phyloP scores from a whole-genome alignment of 176 grass and related monocot genomes.

The Carex myosuroides region DNA sequence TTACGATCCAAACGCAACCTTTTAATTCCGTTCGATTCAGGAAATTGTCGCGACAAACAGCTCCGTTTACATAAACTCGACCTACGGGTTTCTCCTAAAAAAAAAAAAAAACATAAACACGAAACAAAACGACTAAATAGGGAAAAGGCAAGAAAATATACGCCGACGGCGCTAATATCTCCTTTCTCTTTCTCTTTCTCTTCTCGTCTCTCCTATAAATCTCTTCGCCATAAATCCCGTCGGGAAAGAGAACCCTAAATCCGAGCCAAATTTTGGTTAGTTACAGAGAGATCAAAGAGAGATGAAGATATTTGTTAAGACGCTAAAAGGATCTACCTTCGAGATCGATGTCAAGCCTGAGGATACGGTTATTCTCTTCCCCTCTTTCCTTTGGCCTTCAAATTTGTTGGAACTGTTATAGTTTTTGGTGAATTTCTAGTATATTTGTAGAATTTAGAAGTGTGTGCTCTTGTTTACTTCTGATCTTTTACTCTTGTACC shows the following conservation, averaged over 20 bases:
- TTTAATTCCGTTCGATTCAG: background rate
- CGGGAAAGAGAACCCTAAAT: constrained; percentile 23
- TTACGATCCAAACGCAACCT: background rate
- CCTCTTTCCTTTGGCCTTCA: constrained; percentile 20
- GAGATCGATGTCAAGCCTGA: constrained; percentile 56
- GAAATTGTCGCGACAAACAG: constrained; percentile 3
- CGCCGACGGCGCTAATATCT: constrained; percentile 3
- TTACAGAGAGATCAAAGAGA: background rate
- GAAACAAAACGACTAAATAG: background rate
- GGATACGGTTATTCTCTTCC: constrained; percentile 37
- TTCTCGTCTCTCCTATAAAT: background rate
- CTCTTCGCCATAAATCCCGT: background rate
- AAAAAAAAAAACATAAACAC: background rate
- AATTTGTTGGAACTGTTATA: background rate
- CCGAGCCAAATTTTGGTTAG: background rate
- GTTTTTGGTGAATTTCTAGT: background rate
- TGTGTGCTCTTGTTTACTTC: background rate
- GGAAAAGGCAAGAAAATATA: background rate
- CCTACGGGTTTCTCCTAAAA: too few species aligned
- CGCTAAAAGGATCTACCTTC: constrained; percentile 64
- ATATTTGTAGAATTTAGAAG: background rate
- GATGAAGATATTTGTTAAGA: constrained; percentile 85
- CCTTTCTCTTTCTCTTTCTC: background rate
- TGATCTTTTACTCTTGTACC: background rate
- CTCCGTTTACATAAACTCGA: background rate